These are phyloP conservation scores for Thielaviopsis ethacetica DNA, from an alignment of 2,329 filamentous ascomycete species.

Conservation along the genomic window DNA sequence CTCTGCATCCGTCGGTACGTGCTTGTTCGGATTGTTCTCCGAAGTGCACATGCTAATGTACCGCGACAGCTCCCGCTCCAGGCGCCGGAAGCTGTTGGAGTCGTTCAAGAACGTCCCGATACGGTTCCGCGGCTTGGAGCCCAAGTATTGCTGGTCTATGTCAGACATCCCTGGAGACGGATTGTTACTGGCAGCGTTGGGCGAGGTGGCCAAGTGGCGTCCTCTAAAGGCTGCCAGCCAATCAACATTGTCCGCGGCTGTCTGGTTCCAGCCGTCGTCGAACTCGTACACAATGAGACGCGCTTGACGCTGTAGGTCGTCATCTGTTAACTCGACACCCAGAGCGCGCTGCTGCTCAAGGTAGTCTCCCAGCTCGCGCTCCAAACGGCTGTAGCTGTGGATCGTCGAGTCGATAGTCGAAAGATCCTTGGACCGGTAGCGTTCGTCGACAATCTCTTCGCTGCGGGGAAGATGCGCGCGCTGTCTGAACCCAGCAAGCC, in stretches of 20 bases:
- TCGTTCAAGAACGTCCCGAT: conserved; percentile 34
- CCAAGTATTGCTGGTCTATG: background rate
- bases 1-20: conserved; percentile 44
- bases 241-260: conserved; percentile 36
- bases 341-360: conserved; percentile 27
- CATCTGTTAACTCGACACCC: conserved; percentile 34
- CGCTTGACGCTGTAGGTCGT: conserved; percentile 38
- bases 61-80: conserved; percentile 35
- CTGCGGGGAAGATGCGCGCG: conserved; percentile 40
- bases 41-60: conserved; percentile 39
- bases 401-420: conserved; percentile 42
- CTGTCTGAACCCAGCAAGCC: conserved; percentile 39
- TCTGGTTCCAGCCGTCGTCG: conserved; percentile 49
- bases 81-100: conserved; percentile 41
- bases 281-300: conserved; percentile 45
- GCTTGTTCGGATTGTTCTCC: conserved; percentile 41
- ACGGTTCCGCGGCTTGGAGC: background rate
- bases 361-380: conserved; percentile 38
- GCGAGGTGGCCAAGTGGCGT: conserved; percentile 20
- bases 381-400: conserved; percentile 39
- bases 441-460: conserved; percentile 34
- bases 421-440: conserved; percentile 34
- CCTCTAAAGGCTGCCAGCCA: conserved; percentile 38
- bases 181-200: conserved; percentile 11
- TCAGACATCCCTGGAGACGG: background rate